Evolutionary conservation across 2,329 filamentous ascomycete species (phyloP), one percentile per base, ranked within the genome.

Genomic region (Pseudocercospora vitis): DNA sequence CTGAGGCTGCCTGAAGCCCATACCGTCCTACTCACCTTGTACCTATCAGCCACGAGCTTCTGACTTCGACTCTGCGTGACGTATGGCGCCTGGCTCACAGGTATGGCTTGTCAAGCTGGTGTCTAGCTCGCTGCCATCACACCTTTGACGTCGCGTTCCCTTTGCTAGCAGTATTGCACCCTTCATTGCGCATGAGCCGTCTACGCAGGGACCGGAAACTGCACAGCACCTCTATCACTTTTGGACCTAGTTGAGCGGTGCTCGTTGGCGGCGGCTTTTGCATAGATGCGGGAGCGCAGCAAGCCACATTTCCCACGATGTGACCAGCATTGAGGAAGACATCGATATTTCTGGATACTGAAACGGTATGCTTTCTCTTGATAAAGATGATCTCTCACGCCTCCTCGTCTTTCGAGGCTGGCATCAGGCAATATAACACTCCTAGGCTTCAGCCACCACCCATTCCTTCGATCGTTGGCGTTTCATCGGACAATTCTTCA

Each of bases 1-100:
- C 26, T 33, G 33, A 45, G 53, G 55, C 53, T 55, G 48, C 53
- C 53, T 58, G 53, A 58, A 42, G 42, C 48, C 48, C 52, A 42
- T 48, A 48, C 14, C 24, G n/a, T 45, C n/a, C 23, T 48, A 19
- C 14, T 12, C 37, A 31, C 21, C 28, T 37, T 35, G 46, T 26
- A 35, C 53, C 49, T 45, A 49, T 39, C 32, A 56, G 40, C 32
- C 53, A 37, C 45, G 46, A 37, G 29, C 24, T 45, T 14, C 42
- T 45, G 16, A 53, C 46, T 39, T 46, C 45, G 47, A 32, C 50
- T 26, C 33, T 8, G 40, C 4, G 42, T 57, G 52, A 60, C 52
- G 58, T 60, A 53, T 51, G 52, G 48, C 52, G 46, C 28, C 44
- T 45, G 12, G 4, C 6, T 19, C 42, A 23, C 24, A 45, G 21